Evolutionary conservation across 345 rosid species (phyloP), one percentile per base, ranked within the genome.

Genomic region (Cardamine occulta): DNA sequence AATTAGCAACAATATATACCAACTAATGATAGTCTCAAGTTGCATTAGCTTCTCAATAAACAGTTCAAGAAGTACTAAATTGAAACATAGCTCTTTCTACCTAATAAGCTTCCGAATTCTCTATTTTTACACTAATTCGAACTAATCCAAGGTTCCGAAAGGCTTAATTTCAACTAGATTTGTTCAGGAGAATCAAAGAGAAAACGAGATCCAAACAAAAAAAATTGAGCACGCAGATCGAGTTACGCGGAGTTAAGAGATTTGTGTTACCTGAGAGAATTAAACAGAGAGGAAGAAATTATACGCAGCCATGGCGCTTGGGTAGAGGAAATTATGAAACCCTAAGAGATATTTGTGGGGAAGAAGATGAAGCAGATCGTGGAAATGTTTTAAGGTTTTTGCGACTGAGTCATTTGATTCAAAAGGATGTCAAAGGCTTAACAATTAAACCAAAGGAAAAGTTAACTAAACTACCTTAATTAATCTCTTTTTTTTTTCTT

Each of bases 201-300:
- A 47, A 45, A 66, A 44, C 47, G 48, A 71, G 80, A 77, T 77
- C 80, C 53, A 24, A 15, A 7, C 39, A 6, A 14, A 5, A 5
- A 6, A 14, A 5, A 5, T 21, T 7, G 34, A 62, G 26, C 11
- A 77, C 26, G 61, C 34, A 48, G 80, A 71, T 71, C 68, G 72
- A 71, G 62, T 13, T 5, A 47, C 11, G 19, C 1, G 44, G 68
- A 37, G 68, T 21, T 13, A 4, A 37, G 2, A 60, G 62, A 75
- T 15, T 40, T 56, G 70, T 5, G n/a, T 68, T 72, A 65, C 77
- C 76, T 56, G 72, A 77, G 53, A 24, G 57, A 63, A 63, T 72
- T 17, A 72, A 71, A 54, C 34, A 66, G 74, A 66, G 81, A 60
- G 19, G 60, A 17, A 23, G 65, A 44, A 62, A 54, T 63, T 63